Conservation (phyloP, 805 yeast genomes). For the Zygosaccharomyces rouxii region DNA sequence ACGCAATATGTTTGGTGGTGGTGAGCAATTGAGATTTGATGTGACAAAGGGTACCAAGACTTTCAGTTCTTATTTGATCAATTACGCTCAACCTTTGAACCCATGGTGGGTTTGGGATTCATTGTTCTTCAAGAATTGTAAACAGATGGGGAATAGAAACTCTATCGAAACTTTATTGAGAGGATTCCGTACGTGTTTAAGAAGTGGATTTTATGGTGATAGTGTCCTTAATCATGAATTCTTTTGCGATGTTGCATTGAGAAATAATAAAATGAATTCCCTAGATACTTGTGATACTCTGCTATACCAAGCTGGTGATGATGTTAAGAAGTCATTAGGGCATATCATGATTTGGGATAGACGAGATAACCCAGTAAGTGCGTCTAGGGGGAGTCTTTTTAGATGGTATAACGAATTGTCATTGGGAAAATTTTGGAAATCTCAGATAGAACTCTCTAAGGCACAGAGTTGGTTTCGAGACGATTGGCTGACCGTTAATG, state of each 20-base stretch:
- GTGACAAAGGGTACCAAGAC: constrained; percentile 60
- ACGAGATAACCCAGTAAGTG: constrained; percentile 41
- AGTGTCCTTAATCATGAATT: constrained; percentile 45
- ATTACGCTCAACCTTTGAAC: constrained; percentile 48
- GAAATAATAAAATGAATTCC: constrained; percentile 41
- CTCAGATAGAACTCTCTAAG: constrained; percentile 32
- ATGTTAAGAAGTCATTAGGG: constrained; percentile 51
- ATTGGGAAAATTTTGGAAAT: constrained; percentile 23
- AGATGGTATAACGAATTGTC: constrained; percentile 45
- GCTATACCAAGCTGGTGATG: constrained; percentile 57
- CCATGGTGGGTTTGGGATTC: constrained; percentile 52
- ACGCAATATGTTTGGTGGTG: constrained; percentile 62
- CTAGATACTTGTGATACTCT: constrained; percentile 49
- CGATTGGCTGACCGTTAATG: constrained; percentile 42
- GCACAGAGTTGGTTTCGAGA: constrained; percentile 26
- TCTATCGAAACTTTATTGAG: constrained; percentile 46
- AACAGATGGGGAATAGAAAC: constrained; percentile 46
- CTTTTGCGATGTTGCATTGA: constrained; percentile 41
- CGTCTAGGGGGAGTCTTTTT: constrained; percentile 43
- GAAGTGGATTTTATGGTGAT: constrained; percentile 22
- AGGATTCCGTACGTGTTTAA: constrained; percentile 34
- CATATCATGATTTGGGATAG: constrained; percentile 39
- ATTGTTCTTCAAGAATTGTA: constrained; percentile 46
- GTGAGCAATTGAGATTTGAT: constrained; percentile 53
- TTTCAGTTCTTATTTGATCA: constrained; percentile 49